A percentile compares a stretch with the other conserved stretches of the same genome.
Conservation (phyloP, 2,329 filamentous ascomycete species). For the Trichoderma semiorbis region DNA sequence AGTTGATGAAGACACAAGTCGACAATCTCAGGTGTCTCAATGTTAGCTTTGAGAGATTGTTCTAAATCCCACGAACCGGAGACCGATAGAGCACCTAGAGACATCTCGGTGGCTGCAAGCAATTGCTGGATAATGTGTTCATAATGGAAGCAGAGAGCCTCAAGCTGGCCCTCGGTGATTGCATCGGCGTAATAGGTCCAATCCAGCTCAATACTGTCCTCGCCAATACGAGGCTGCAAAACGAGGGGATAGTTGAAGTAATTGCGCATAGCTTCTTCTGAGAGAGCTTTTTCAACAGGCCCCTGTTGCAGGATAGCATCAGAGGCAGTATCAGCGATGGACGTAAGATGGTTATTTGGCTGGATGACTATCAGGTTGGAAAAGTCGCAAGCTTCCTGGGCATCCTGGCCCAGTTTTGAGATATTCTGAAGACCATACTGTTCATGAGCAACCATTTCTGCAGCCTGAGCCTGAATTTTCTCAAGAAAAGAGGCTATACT, state of each 20-base stretch:
- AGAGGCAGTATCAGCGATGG: constrained; percentile 3
- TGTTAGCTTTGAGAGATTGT: background rate
- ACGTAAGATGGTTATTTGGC: constrained; percentile 1
- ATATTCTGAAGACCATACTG: constrained; percentile 17
- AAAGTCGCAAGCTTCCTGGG: constrained; percentile 13
- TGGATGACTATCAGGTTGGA: constrained; percentile 15
- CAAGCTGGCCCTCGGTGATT: constrained; percentile 9
- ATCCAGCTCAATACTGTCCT: constrained; percentile 14
- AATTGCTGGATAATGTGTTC: constrained; percentile 19
- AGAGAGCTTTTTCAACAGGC: constrained; percentile 3
- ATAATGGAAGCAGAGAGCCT: constrained; percentile 20
- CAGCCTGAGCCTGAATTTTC: constrained; percentile 2
- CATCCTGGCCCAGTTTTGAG: background rate
- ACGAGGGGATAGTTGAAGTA: constrained; percentile 23
- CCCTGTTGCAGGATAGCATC: constrained; percentile 15
- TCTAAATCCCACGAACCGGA: constrained; percentile 11
- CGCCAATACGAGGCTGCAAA: constrained; percentile 15
- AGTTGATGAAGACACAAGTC: constrained; percentile 16
- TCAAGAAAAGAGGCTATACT: background rate
- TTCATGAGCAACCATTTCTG: constrained; percentile 14
- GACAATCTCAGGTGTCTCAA: constrained; percentile 4
- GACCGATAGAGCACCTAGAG: background rate
- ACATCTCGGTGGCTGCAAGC: constrained; percentile 7
- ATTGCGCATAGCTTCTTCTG: constrained; percentile 17
- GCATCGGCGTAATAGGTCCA: constrained; percentile 18